Conservation (phyloP, 768 basidiomycete species). For the Rhizopogon vinicolor region DNA sequence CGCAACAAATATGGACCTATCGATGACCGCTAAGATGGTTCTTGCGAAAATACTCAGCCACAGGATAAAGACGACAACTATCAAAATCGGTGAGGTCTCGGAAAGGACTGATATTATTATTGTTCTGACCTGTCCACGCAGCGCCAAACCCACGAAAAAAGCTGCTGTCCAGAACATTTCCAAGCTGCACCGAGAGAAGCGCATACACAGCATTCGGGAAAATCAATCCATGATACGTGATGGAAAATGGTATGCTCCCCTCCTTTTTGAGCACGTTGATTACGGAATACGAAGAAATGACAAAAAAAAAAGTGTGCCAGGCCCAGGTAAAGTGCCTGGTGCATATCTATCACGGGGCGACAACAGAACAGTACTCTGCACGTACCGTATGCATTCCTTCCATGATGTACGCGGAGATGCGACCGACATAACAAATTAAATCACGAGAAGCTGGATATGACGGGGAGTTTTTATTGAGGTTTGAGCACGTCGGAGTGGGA, state of each 20-base stretch:
- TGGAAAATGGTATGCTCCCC: slow-evolving; percentile 35
- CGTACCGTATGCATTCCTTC: slow-evolving; percentile 32
- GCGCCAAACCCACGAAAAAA: slow-evolving; percentile 52
- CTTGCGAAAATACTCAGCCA: slow-evolving; percentile 38
- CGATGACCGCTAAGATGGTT: slow-evolving; percentile 40
- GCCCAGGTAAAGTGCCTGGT: slow-evolving; percentile 41
- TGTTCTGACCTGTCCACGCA: slow-evolving; percentile 40
- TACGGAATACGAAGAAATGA: slow-evolving; percentile 39
- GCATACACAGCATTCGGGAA: slow-evolving; percentile 55
- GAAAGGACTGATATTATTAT: neutral
- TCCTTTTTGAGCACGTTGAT: slow-evolving; percentile 25
- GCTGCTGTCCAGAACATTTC: slow-evolving; percentile 40
- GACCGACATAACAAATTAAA: neutral
- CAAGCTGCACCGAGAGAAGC: slow-evolving; percentile 45
- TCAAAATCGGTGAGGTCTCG: neutral
- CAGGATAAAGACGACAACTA: slow-evolving; percentile 37
- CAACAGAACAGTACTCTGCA: neutral
- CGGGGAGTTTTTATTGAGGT: no score
- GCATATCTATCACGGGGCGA: neutral
- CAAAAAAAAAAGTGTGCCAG: no score
- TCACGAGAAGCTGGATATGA: no score
- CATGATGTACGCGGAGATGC: slow-evolving; percentile 28
- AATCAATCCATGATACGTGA: slow-evolving; percentile 51
- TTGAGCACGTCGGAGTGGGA: no score
- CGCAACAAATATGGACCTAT: slow-evolving; percentile 44